These are phyloP conservation scores for Grammothele lineata DNA, from an alignment of 768 basidiomycete genomes.

Conservation along the genomic window DNA sequence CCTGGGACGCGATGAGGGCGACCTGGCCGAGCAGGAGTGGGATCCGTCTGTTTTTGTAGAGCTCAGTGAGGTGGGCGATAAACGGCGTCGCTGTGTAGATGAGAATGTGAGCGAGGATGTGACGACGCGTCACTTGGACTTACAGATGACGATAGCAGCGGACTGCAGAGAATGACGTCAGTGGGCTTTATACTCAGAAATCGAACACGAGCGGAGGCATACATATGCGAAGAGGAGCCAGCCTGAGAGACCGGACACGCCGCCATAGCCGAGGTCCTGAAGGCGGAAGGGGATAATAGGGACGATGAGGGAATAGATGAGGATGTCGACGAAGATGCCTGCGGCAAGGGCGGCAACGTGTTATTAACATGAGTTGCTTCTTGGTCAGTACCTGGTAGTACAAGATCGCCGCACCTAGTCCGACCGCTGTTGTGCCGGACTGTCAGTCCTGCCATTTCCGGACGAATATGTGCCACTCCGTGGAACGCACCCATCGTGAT, in stretches of 20 bases:
- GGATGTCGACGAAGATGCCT: constrained; percentile 32
- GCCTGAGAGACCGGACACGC: constrained; percentile 32
- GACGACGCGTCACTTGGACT: background rate
- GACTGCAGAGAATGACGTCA: no score
- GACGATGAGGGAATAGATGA: constrained; percentile 37
- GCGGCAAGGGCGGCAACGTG: background rate
- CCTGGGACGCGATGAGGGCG: constrained; percentile 31
- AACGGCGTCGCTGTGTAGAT: constrained; percentile 30
- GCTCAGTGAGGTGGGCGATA: constrained; percentile 33
- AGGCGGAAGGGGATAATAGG: constrained; percentile 37
- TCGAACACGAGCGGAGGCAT: no score
- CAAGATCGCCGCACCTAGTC: background rate
- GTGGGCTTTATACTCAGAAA: no score
- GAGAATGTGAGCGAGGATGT: background rate
- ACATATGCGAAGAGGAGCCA: constrained; percentile 39
- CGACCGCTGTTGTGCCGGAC: background rate
- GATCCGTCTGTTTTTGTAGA: constrained; percentile 27
- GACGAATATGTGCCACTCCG: background rate
- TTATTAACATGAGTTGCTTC: background rate
- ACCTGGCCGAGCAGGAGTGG: constrained; percentile 30
- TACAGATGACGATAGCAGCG: constrained; percentile 29
- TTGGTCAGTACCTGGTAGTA: background rate
- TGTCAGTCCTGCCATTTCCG: no score
- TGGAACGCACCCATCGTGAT: constrained; percentile 26
- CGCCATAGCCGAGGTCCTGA: constrained; percentile 29